Percentiles rank a stretch among this genome's conserved stretches.
phyloP scores from a whole-genome alignment of 148 eudicot species.

The Rhododendron molle region DNA sequence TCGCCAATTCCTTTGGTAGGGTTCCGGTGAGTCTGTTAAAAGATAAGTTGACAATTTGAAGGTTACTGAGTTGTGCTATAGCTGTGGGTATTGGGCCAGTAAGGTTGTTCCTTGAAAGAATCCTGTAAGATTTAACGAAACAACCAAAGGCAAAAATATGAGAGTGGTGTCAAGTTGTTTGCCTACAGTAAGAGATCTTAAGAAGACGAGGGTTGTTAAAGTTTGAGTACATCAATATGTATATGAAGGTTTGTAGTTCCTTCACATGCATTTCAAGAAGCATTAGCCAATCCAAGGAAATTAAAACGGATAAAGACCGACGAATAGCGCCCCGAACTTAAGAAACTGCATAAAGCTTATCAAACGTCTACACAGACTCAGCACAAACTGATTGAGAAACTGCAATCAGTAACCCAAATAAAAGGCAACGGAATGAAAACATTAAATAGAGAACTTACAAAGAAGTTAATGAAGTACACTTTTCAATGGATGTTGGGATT shows the following conservation, averaged over 20 bases:
- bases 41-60: conserved; percentile 66
- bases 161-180: neutral
- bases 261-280: neutral
- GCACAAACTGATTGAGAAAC: neutral
- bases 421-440: neutral
- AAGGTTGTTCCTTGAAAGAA: conserved; percentile 54
- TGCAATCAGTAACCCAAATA: neutral
- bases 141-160: conserved; percentile 5
- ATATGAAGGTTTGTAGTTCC: neutral
- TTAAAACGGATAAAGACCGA: neutral
- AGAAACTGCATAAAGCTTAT: neutral
- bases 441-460: conserved; percentile 47
- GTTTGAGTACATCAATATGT: neutral
- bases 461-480: conserved; percentile 46
- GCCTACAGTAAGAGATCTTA: too few species aligned
- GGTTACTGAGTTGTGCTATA: conserved; percentile 47
- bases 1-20: conserved; percentile 72
- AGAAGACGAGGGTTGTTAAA: neutral
- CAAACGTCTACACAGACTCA: neutral
- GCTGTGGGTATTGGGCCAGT: conserved; percentile 62
- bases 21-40: conserved; percentile 58
- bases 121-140: conserved; percentile 39
- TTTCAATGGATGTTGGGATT: conserved; percentile 60
- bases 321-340: neutral
- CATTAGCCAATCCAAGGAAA: neutral